Percentiles rank a stretch among this genome's conserved stretches.
These are phyloP conservation scores for Macrotyloma uniflorum DNA, from an alignment of 306 rosid species.

Conservation along the genomic window DNA sequence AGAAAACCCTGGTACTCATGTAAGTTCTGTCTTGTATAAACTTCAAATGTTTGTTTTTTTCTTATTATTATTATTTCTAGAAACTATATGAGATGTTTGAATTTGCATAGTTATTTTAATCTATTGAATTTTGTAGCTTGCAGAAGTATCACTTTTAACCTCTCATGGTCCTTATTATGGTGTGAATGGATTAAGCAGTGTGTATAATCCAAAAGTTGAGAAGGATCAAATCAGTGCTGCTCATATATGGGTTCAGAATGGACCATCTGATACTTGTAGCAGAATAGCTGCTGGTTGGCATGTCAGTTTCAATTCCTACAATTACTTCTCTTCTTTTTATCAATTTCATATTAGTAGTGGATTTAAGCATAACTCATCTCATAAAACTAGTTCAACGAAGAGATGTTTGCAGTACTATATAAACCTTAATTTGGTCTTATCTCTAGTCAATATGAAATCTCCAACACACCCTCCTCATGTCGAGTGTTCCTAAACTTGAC, in stretches of 20 bases:
- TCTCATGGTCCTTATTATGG: background rate
- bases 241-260: background rate
- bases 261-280: background rate
- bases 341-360: too few species aligned
- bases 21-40: conserved; percentile 16
- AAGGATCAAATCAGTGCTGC: background rate
- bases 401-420: too few species aligned
- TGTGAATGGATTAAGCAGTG: background rate
- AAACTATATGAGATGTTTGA: background rate
- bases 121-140: background rate
- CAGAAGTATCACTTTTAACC: background rate
- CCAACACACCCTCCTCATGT: too few species aligned
- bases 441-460: too few species aligned
- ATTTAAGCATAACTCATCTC: too few species aligned
- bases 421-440: too few species aligned
- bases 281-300: conserved; percentile 3
- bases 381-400: too few species aligned
- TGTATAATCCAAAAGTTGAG: background rate
- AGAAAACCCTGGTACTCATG: background rate
- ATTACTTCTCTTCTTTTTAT: background rate
- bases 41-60: too few species aligned
- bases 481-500: too few species aligned
- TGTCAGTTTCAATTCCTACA: conserved; percentile 12
- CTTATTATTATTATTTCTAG: too few species aligned
- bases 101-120: background rate